Conservation (phyloP, 2,329 filamentous ascomycete species). For the Plectosphaerella sp. region DNA sequence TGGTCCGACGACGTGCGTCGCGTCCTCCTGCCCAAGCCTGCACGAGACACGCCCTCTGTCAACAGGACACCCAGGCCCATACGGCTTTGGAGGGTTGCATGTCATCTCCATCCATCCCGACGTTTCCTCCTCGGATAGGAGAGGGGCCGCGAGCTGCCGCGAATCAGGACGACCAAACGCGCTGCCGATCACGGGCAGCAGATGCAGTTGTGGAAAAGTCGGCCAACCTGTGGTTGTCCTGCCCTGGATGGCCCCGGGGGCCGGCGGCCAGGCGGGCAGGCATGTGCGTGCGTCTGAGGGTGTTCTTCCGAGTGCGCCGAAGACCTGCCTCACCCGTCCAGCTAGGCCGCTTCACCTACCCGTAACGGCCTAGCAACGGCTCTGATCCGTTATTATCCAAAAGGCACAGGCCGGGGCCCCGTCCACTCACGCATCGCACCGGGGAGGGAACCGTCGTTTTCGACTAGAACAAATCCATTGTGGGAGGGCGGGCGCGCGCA, state of each 20-base stretch:
- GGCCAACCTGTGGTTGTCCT: too few relatives aligned
- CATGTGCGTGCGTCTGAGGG: neutral
- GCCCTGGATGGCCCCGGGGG: neutral
- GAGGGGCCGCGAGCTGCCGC: neutral
- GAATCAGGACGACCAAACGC: neutral
- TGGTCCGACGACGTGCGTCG: neutral
- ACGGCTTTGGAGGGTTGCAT: neutral
- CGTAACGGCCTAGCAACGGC: constrained; percentile 1
- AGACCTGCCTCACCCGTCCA: constrained; percentile 1
- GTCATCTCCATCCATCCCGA: neutral
- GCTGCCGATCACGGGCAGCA: neutral
- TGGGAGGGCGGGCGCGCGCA: too few relatives aligned
- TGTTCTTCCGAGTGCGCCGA: neutral
- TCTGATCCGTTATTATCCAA: neutral
- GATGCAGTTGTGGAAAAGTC: too few relatives aligned
- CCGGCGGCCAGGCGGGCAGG: neutral
- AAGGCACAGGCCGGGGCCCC: neutral
- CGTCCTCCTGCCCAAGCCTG: neutral
- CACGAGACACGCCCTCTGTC: neutral
- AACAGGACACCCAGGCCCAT: too few relatives aligned
- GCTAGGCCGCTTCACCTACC: neutral
- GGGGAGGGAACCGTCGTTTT: neutral
- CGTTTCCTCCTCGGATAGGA: neutral
- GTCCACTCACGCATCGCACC: neutral
- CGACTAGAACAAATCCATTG: too few relatives aligned